phyloP scores from a whole-genome alignment of 2,329 filamentous ascomycete species.

The Davidsoniella virescens region DNA sequence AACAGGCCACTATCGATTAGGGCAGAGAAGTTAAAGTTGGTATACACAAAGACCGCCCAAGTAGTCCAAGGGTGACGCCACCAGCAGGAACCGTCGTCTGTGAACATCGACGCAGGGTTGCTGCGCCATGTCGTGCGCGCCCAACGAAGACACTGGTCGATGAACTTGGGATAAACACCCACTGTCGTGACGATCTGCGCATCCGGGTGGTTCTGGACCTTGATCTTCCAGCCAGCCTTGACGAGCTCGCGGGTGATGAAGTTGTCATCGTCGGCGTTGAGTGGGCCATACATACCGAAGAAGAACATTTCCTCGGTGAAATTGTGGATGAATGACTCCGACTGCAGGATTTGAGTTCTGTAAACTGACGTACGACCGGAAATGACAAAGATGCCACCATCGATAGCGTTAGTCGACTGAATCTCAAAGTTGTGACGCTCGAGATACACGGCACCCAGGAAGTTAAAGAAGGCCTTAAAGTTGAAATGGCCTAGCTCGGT shows the following conservation, averaged over 20 bases:
- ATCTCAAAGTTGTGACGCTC: constrained; percentile 48
- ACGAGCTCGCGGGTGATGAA: constrained; percentile 40
- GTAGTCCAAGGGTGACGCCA: constrained; percentile 31
- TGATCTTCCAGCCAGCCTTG: constrained; percentile 32
- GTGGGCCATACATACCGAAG: constrained; percentile 25
- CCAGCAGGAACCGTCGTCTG: constrained; percentile 8
- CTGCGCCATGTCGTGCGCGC: constrained; percentile 40
- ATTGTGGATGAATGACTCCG: constrained; percentile 24
- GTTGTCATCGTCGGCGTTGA: constrained; percentile 45
- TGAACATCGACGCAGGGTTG: constrained; percentile 32
- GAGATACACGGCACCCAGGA: constrained; percentile 42
- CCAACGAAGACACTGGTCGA: constrained; percentile 39
- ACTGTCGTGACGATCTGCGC: constrained; percentile 35
- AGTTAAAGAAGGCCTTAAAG: constrained; percentile 29
- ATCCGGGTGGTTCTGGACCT: constrained; percentile 35
- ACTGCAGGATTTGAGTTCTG: constrained; percentile 32
- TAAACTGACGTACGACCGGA: constrained; percentile 38
- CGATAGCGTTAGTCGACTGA: constrained; percentile 35
- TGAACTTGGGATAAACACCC: constrained; percentile 33
- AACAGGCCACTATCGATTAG: constrained; percentile 32
- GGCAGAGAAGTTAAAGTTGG: constrained; percentile 38
- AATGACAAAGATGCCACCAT: constrained; percentile 42
- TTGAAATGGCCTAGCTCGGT: constrained; percentile 18
- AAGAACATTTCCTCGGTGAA: constrained; percentile 37
- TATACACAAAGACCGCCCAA: constrained; percentile 39